Percentiles rank a stretch among this genome's conserved stretches.
Conservation (phyloP, 2,329 filamentous ascomycete genomes). For the Cladosporium sp. region DNA sequence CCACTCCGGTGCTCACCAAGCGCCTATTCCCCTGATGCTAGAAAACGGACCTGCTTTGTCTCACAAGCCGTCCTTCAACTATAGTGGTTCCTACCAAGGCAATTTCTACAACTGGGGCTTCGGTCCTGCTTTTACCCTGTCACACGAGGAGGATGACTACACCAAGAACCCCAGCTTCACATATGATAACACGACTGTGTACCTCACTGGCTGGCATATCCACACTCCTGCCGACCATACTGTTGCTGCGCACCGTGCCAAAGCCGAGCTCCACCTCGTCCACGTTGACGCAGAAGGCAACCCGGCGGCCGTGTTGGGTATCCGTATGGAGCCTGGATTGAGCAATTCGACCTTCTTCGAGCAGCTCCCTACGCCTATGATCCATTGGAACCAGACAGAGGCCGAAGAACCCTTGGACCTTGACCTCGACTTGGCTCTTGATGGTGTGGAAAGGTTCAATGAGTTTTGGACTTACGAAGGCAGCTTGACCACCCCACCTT, state of each 20-base stretch:
- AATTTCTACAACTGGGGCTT: conserved; percentile 49
- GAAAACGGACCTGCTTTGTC: conserved; percentile 37
- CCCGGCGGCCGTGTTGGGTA: conserved; percentile 44
- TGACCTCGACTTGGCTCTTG: conserved; percentile 32
- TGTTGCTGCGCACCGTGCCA: conserved; percentile 39
- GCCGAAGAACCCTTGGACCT: conserved; percentile 19
- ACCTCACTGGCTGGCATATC: conserved; percentile 49
- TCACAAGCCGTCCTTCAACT: conserved; percentile 43
- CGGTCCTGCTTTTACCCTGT: conserved; percentile 43
- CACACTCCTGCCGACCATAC: conserved; percentile 50
- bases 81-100: conserved; percentile 34
- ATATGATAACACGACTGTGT: conserved; percentile 46
- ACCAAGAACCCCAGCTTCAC: conserved; percentile 39
- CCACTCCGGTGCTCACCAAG: conserved; percentile 49
- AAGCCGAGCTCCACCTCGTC: conserved; percentile 49
- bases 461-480: conserved; percentile 50
- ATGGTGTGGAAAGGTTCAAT: conserved; percentile 37
- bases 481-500: conserved; percentile 46
- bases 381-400: conserved; percentile 17
- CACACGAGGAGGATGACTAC: conserved; percentile 33
- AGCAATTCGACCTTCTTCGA: conserved; percentile 37
- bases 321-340: conserved; percentile 44
- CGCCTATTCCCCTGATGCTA: conserved; percentile 44
- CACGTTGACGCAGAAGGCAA: conserved; percentile 41
- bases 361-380: conserved; percentile 35